Evolutionary conservation across 495 filamentous ascomycete genomes (phyloP), one percentile per base, ranked within the genome.

Genomic region (Talaromyces thailandensis): DNA sequence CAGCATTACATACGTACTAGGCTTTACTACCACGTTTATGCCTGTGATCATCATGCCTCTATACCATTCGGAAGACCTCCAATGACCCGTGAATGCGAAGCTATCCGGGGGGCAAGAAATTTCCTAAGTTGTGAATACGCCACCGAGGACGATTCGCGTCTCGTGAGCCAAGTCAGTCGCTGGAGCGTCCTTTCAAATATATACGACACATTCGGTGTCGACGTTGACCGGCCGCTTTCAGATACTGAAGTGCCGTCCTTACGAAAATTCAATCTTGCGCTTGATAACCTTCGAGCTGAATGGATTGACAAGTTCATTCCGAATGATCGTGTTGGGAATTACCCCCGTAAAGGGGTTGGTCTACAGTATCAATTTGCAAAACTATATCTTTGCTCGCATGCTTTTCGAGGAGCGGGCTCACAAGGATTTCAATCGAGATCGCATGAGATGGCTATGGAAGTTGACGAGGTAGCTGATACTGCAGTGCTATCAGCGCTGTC

Each of bases 191-290:
- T 60, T 29, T 62, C 48, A 26, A 56, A 65, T 12, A 61, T 72
- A 16, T 71, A 68, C 45, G 69, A 68, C 11, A 68, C 62, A 3
- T 72, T 72, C 55, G 70, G 70, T 23, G 62, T 64, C 9, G 65
- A 69, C 43, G 64, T 69, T 12, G 69, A 72, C 28, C 35, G 62
- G 16, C 64, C 64, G 11, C 52, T 70, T 35, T 45, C 62, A 5
- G 26, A 16, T 6, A 32, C 32, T 16, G 26, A 62, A 51, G 32
- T 65, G 1, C 35, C 48, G 6, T 51, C 63, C 11, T 18, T 70
- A 21, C 45, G 56, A 52, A 18, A 48, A 14, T 55, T 70, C 3
- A 64, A 28, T 31, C 37, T 57, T 16, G 31, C 64, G 8, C 60
- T 62, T 55, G 66, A 68, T 21, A 45, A 24, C 35, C 64, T 61